Percentiles rank a stretch among this genome's conserved stretches.
These are phyloP conservation scores for Aspergillus avenaceus DNA, from an alignment of 495 filamentous ascomycete species.

Conservation along the genomic window DNA sequence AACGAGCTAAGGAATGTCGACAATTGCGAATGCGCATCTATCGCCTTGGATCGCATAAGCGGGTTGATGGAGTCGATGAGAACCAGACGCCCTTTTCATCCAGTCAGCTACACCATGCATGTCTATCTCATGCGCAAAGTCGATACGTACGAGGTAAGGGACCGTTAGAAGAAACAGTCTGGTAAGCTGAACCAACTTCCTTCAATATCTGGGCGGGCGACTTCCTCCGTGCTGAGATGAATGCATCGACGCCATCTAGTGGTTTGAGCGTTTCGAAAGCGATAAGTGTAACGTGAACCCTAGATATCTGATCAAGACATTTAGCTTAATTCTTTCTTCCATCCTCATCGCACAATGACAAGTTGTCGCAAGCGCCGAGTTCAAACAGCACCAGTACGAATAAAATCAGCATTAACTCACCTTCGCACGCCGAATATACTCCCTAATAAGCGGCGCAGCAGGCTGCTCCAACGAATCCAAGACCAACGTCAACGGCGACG, in stretches of 20 bases:
- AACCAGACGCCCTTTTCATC: conserved; percentile 45
- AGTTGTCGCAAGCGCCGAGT: too few relatives aligned
- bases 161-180: conserved; percentile 22
- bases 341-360: too few relatives aligned
- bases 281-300: conserved; percentile 65
- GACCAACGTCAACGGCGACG: conserved; percentile 81
- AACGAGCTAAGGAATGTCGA: conserved; percentile 38
- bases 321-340: background rate
- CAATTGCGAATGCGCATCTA: conserved; percentile 29
- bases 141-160: conserved; percentile 29
- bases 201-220: conserved; percentile 55
- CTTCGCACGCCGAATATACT: conserved; percentile 74
- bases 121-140: too few relatives aligned
- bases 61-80: conserved; percentile 45
- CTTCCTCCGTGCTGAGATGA: conserved; percentile 62
- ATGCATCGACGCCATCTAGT: conserved; percentile 51
- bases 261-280: conserved; percentile 70
- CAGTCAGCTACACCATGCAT: too few relatives aligned
- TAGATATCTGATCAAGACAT: conserved; percentile 36
- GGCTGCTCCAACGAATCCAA: conserved; percentile 84
- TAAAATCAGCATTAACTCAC: conserved; percentile 37
- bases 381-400: too few relatives aligned
- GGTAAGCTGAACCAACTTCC: conserved; percentile 34
- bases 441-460: conserved; percentile 61
- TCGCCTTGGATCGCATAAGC: conserved; percentile 24